Evolutionary conservation across 345 rosid species (phyloP), one percentile per base, ranked within the genome.

Genomic region (Euclidium syriacum): DNA sequence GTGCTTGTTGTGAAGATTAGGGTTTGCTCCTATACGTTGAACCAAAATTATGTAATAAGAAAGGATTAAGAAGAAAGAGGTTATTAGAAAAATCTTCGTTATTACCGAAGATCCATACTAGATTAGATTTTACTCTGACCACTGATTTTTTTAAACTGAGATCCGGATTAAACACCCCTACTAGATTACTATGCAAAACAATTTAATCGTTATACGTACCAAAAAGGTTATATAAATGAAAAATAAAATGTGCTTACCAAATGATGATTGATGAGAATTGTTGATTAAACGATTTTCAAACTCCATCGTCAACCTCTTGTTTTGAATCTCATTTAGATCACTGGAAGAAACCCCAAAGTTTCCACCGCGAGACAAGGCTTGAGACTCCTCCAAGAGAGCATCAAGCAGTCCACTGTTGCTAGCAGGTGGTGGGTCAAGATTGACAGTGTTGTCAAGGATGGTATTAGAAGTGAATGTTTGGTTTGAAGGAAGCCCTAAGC

Each of bases 331-430:
- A 54, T 54, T 27, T 25, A 29, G 49, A 33, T 55, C 55, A 52
- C 24, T 53, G 0, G 62, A 46, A 25, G 62, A 36, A 43, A 47
- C 66, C 55, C 24, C 59, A 55, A 4, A 47, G 46, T 42, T 72
- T 42, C 72, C 65, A 20, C 71, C 65, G 0, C 78, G 60, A 35
- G 78, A 61, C 35, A 80, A 26, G 54, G 67, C 59, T 20, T 71
- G 69, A 34, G 90, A 70, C 72, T 85, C 92, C 72, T 74, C 64
- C 61, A 88, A 48, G 54, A 85, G 73, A 11, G 70, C 82, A 43
- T 83, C 90, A 64, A 83, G 54, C 40, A 83, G 57, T 20, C 86
- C 92, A 52, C 90, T 80, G 17, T 75, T 80, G 0, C 35, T 50
- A 12, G 52, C 11, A 17, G 19, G 33, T 46, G 19, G 33, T 46